Evolutionary conservation across 306 rosid genomes (phyloP).

Genomic region (Inga oerstediana): DNA sequence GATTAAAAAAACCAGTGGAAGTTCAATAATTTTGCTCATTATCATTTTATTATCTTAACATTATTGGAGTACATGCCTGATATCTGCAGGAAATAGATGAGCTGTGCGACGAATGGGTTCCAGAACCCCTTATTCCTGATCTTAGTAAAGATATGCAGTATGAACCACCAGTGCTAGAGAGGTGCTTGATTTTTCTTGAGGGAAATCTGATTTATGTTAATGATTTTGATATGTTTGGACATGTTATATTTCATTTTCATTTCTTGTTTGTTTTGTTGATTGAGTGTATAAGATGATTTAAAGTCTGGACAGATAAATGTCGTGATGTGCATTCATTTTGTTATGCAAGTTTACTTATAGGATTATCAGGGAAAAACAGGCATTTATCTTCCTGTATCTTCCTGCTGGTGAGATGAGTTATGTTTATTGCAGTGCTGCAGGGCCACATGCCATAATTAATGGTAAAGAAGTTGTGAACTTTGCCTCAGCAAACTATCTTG

Average conservation of each 20-base stretch:
- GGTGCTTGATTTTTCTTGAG: conserved; percentile 55
- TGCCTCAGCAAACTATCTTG: conserved; percentile 96
- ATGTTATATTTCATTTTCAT: neutral
- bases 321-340: neutral
- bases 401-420: conserved; percentile 32
- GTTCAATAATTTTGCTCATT: neutral
- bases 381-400: neutral
- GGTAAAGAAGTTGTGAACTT: conserved; percentile 96
- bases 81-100: conserved; percentile 86
- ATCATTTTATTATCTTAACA: neutral
- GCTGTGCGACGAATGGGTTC: conserved; percentile 94
- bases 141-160: conserved; percentile 64
- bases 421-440: conserved; percentile 86
- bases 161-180: conserved; percentile 92
- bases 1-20: neutral
- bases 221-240: neutral
- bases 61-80: neutral
- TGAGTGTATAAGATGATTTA: neutral
- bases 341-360: neutral
- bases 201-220: conserved; percentile 18
- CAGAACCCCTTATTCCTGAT: conserved; percentile 89
- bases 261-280: conserved; percentile 10
- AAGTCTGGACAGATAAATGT: neutral
- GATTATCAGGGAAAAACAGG: neutral
- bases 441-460: conserved; percentile 73